Evolutionary conservation across 176 grass and related monocot genomes (phyloP).

Genomic region (Pontederia paniculata): DNA sequence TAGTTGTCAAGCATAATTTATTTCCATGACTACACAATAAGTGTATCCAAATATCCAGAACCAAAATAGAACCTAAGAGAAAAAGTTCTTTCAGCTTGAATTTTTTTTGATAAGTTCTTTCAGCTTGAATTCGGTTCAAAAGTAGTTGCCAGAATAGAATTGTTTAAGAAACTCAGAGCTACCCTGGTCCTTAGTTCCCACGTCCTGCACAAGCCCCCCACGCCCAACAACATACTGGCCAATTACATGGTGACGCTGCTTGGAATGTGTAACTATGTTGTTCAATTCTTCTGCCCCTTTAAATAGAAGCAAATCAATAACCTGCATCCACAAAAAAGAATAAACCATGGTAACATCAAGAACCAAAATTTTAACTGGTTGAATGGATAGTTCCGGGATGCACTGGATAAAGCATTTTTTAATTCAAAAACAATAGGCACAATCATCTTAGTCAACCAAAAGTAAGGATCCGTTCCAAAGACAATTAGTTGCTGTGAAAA

Average conservation of each 20-base stretch:
- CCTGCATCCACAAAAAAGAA: slow-evolving; percentile 29
- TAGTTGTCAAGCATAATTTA: too few species aligned
- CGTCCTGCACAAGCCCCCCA: slow-evolving; percentile 36
- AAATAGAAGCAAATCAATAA: slow-evolving; percentile 93
- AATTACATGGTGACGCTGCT: slow-evolving; percentile 89
- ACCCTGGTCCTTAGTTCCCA: slow-evolving; percentile 44
- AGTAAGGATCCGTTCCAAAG: too few species aligned
- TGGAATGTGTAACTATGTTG: slow-evolving; percentile 72
- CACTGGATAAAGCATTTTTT: too few species aligned
- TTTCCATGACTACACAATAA: too few species aligned
- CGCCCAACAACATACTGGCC: slow-evolving; percentile 83
- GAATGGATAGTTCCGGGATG: too few species aligned
- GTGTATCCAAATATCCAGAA: too few species aligned
- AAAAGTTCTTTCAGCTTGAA: too few species aligned
- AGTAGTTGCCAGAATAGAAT: slow-evolving; percentile 86
- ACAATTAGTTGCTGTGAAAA: too few species aligned
- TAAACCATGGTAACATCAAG: not conserved
- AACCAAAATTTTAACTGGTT: not conserved
- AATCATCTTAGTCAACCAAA: too few species aligned
- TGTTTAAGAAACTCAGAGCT: slow-evolving; percentile 65
- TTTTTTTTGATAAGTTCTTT: too few species aligned
- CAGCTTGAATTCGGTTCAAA: slow-evolving; percentile 19
- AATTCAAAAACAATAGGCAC: too few species aligned
- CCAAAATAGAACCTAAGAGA: too few species aligned
- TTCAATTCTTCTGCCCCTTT: slow-evolving; percentile 74